Evolutionary conservation across 257 asterid genomes (phyloP), one percentile per base, ranked within the genome.

Genomic region (Haberlea rhodopensis): DNA sequence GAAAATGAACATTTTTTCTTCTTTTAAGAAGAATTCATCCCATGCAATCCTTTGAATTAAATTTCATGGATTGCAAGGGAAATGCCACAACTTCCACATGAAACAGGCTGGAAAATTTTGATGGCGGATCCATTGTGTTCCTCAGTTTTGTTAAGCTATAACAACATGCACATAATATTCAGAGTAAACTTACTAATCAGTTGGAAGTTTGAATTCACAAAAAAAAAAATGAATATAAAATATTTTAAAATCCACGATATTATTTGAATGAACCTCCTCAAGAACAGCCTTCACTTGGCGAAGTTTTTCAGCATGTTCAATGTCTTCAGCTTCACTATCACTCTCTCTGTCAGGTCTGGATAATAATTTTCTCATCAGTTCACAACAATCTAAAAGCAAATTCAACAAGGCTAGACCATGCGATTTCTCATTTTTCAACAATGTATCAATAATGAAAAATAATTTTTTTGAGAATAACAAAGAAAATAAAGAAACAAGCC

Each of bases 241-340:
- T 51, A 28, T 25, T 65, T n/a, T n/a, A 19, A 65, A 19, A 58
- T 71, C 54, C 28, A 43, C 22, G 24, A 63, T 28, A 59, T 46
- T 57, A 46, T 52, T n/a, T 23, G 70, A 67, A 77, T 53, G 43
- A 79, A 94, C 99, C 96, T 94, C 99, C 84, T 94, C 99, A 74
- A 94, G 99, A 75, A 94, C 99, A 32, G 99, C 99, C 81, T 94
- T 94, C 84, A 94, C 99, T 85, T 85, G 99, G 52, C 99, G 99
- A 75, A 94, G 97, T 85, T 94, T 94, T 78, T 94, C 99, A 68
- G 99, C 94, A 76, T 94, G 99, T 81, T 94, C 99, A 28, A 78
- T 70, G 62, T 87, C 97, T 65, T 94, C 99, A 55, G 97, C 96
- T 81, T 94, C 99, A 66, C 96, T 89, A 65, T 94, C 99, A 81